Evolutionary conservation across 208 protist genomes (phyloP), one percentile per base, ranked within the genome.

Genomic region (Trypanosoma mega): DNA sequence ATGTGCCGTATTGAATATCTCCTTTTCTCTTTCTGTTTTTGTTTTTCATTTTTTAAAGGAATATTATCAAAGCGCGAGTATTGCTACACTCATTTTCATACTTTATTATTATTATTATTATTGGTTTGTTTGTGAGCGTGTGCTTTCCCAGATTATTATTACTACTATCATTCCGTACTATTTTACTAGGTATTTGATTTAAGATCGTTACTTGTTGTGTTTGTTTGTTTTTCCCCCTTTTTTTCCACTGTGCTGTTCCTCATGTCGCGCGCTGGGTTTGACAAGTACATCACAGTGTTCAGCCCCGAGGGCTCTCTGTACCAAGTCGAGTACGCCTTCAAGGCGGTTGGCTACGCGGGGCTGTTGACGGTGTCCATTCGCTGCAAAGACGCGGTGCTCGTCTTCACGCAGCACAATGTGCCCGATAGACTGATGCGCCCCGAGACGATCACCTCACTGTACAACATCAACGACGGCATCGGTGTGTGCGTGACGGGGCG

Each of bases 291-390:
- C 57, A 98, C 98, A 14, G 96, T 99, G 47, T 99, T 99, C 69
- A 99, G 97, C 53, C 98, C 98, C 14, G 96, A 99, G 64, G 98
- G 98, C 21, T 90, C 94, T 20, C 83, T 99, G 4, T 99, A 99
- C 76, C 98, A 99, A 87, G 98, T 99, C 20, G 97, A 99, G 73
- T 99, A 99, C 80, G 97, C 98, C 21, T 98, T 99, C 81, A 99
- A 99, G 76, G 98, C 98, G 6, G 96, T 99, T 24, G 97, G 97
- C 34, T 91, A 97, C 54, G 85, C 84, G 11, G 96, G 93, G n/a
- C 62, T 99, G 9, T 98, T 98, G 11, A 96, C 96, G 0, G 69
- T 99, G 18, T 97, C 93, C 36, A 92, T 99, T 18, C 71, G 97
- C 26, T 97, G 96, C 63, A 96, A 97, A 52, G 97, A 99, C 74